Base-by-base conservation (phyloP, 495 filamentous ascomycete genomes). In the Recurvomyces mirabilis region DNA sequence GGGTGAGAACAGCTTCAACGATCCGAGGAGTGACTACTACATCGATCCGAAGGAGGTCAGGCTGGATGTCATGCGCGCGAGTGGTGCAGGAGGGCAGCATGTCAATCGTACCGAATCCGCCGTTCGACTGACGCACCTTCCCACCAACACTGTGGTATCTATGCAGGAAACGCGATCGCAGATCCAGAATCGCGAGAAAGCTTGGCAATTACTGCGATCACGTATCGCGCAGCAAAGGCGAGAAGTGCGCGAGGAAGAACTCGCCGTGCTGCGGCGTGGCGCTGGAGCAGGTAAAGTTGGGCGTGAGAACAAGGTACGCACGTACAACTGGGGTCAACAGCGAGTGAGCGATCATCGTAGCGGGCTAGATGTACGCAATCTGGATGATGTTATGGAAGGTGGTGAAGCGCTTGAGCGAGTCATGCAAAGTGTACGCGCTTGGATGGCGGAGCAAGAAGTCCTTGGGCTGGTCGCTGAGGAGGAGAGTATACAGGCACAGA, bases 71-170 rank as follows among this genome's bases (percentile, higher is more conserved):
- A 94, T 96, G 88, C 75, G 87, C 22, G 86, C 91, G 0, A 69
- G 82, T 38, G 91, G 91, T 22, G 87, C 91, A 1, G 91, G 91
- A 14, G 91, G 91, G 5, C 91, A 98, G 66, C 93, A 96, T 60
- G 91, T 98, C 58, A 98, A 98, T 63, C 95, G 84, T 51, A 98
- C 91, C 1, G 93, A 96, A 62, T 94, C 87, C 25, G 91, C 91
- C 14, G 84, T 98, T 49, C 80, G 91, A 14, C 68, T 98, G 43
- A 94, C 87, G 10, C 93, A 98, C 72, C 70, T 86, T 11, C 93
- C 91, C 9, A 94, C 88, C 0, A 78, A 77, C 26, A 85, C 76
- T 6, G 74, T 83, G 20, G 88, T 95, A 10, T 79, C 78, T 32
- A 94, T 95, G 68, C 91, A 98, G 58, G 91, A 96, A 58, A 79